Conservation (phyloP, 2,329 filamentous ascomycete species). For the Penicillium sp. region DNA sequence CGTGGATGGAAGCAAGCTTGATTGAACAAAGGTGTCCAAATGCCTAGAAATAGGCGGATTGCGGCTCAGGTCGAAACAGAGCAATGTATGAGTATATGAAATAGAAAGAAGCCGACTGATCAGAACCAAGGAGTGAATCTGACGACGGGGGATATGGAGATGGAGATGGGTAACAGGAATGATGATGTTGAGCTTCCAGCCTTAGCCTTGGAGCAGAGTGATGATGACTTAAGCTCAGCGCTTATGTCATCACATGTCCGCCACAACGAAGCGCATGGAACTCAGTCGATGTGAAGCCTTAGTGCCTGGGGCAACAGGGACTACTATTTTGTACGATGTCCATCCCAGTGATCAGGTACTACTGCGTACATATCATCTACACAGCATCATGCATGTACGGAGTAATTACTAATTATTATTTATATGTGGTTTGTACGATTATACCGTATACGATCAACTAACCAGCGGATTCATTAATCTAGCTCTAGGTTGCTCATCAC, state of each 20-base stretch:
- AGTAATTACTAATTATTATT: no score
- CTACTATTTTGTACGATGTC: no score
- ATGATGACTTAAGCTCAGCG: slow-evolving; percentile 38
- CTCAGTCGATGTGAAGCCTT: slow-evolving; percentile 29
- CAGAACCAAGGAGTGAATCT: slow-evolving; percentile 16
- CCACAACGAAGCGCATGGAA: slow-evolving; percentile 40
- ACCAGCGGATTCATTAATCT: no score
- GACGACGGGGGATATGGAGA: slow-evolving; percentile 19
- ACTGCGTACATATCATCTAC: no score
- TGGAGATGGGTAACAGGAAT: slow-evolving; percentile 15
- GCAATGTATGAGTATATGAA: slow-evolving; percentile 16
- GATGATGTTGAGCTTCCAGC: slow-evolving; percentile 29
- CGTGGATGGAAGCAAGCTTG: slow-evolving; percentile 27
- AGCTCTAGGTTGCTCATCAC: no score
- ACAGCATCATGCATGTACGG: no score
- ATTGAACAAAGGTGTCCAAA: slow-evolving; percentile 18
- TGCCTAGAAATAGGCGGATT: slow-evolving; percentile 11
- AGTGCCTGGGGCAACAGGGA: slow-evolving; percentile 9
- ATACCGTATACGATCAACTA: no score
- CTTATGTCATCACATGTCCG: slow-evolving; percentile 28
- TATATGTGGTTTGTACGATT: no score
- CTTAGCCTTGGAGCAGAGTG: slow-evolving; percentile 11
- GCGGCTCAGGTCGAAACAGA: slow-evolving; percentile 16
- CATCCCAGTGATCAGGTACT: neutral
- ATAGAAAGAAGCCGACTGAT: slow-evolving; percentile 15